Conservation (phyloP, 1,139 yeast species). For the Debaryomyces subglobosus region DNA sequence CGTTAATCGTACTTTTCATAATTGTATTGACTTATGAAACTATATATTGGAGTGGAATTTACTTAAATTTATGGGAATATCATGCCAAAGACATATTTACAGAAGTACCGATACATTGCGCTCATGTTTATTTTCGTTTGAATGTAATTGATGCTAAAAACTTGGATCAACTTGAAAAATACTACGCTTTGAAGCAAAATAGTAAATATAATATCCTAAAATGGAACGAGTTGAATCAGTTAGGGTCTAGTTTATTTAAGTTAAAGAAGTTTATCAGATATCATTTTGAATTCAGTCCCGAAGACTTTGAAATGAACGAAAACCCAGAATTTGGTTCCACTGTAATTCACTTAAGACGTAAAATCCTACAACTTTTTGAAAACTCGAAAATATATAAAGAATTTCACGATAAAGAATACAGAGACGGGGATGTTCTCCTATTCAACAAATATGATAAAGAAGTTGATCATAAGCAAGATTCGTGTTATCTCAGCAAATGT, state of each 20-base stretch:
- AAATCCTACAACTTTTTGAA: slow-evolving; percentile 54
- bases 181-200: slow-evolving; percentile 31
- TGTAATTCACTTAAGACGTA: slow-evolving; percentile 59
- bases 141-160: slow-evolving; percentile 36
- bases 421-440: slow-evolving; percentile 27
- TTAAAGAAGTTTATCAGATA: slow-evolving; percentile 51
- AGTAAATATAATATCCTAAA: slow-evolving; percentile 31
- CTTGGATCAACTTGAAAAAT: slow-evolving; percentile 23
- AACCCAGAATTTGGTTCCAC: slow-evolving; percentile 75
- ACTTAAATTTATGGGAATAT: slow-evolving; percentile 53
- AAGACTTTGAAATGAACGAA: slow-evolving; percentile 61
- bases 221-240: slow-evolving; percentile 33
- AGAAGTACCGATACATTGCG: slow-evolving; percentile 77
- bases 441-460: slow-evolving; percentile 34
- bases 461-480: slow-evolving; percentile 34
- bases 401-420: slow-evolving; percentile 21
- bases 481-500: slow-evolving; percentile 58
- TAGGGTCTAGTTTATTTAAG: slow-evolving; percentile 25
- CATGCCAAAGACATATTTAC: slow-evolving; percentile 69
- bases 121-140: slow-evolving; percentile 64
- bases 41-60: slow-evolving; percentile 52
- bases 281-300: slow-evolving; percentile 80
- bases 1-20: slow-evolving; percentile 38
- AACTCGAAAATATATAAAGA: slow-evolving; percentile 49
- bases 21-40: slow-evolving; percentile 45